Percentiles rank a stretch among this genome's conserved stretches.
These are phyloP conservation scores for Ophiostoma sp. DNA, from an alignment of 2,329 filamentous ascomycete genomes.

Conservation along the genomic window DNA sequence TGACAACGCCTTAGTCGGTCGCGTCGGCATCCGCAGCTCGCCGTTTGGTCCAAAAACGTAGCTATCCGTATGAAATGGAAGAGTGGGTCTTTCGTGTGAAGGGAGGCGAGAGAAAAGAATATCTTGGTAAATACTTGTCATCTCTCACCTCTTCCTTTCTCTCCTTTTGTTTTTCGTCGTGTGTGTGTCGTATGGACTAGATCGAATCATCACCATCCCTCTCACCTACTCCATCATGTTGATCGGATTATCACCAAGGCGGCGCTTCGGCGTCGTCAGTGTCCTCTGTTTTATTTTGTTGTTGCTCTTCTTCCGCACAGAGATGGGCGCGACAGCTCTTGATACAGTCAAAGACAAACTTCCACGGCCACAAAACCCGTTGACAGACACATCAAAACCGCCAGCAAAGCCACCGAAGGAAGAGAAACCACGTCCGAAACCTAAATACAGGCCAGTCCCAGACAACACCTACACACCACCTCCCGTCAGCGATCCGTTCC, in stretches of 20 bases:
- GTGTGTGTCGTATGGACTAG: background rate
- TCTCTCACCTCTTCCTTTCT: background rate
- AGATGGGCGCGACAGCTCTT: background rate
- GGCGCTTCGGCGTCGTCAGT: slow-evolving; percentile 2
- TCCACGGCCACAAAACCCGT: background rate
- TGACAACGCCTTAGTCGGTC: background rate
- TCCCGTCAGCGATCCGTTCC: slow-evolving; percentile 45
- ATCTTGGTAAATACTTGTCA: background rate
- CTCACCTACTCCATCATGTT: background rate
- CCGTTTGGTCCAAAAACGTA: background rate
- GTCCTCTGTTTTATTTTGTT: background rate
- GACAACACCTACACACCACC: background rate
- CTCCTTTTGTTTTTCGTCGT: background rate
- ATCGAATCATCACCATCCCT: background rate
- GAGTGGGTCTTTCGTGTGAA: background rate
- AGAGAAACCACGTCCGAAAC: background rate
- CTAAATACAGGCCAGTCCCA: background rate
- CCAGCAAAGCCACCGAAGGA: background rate
- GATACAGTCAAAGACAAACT: background rate
- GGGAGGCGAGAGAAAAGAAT: background rate
- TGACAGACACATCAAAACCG: background rate
- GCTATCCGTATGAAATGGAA: background rate
- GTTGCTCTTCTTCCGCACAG: background rate
- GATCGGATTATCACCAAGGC: background rate
- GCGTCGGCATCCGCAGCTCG: background rate